phyloP scores from a whole-genome alignment of 495 filamentous ascomycete species.

The Lasiosphaeria hispida region DNA sequence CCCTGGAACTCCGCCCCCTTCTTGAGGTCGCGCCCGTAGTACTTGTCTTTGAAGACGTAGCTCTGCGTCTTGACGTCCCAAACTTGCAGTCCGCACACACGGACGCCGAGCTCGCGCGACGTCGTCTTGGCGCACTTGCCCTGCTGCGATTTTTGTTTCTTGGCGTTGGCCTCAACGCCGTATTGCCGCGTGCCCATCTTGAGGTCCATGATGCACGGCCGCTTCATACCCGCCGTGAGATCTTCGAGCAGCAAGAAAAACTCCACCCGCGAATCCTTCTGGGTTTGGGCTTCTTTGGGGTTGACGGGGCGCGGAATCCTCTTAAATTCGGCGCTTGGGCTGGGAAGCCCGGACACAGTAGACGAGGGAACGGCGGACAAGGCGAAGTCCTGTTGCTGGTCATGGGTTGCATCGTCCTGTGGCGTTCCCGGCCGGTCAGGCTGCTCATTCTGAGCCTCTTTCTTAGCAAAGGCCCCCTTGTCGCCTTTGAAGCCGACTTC shows the following conservation, averaged over 20 bases:
- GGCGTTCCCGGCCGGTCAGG: neutral
- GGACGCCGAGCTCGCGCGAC: slow-evolving; percentile 84
- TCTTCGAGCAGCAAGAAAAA: slow-evolving; percentile 96
- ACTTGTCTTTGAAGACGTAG: slow-evolving; percentile 94
- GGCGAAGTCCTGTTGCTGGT: neutral
- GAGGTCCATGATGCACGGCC: slow-evolving; percentile 92
- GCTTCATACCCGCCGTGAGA: slow-evolving; percentile 92
- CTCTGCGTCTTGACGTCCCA: slow-evolving; percentile 83
- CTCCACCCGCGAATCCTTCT: slow-evolving; percentile 64
- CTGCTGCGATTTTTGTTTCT: slow-evolving; percentile 89
- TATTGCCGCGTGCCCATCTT: slow-evolving; percentile 99
- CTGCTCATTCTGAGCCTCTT: neutral
- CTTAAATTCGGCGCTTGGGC: slow-evolving; percentile 32
- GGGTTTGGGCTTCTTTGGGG: slow-evolving; percentile 75
- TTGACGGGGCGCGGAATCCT: slow-evolving; percentile 55
- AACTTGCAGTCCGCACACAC: slow-evolving; percentile 92
- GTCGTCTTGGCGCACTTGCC: slow-evolving; percentile 91
- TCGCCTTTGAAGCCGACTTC: slow-evolving; percentile 82
- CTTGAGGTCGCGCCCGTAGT: slow-evolving; percentile 87
- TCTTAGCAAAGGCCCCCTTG: slow-evolving; percentile 42
- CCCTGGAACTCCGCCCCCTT: slow-evolving; percentile 87
- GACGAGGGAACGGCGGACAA: slow-evolving; percentile 27
- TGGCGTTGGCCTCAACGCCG: slow-evolving; percentile 86
- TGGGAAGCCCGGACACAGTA: slow-evolving; percentile 23
- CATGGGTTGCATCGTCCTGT: neutral